A percentile compares a stretch with the other conserved stretches of the same genome.
Conservation (phyloP, 169 alveolate species). For the Eimeria maxima region DNA sequence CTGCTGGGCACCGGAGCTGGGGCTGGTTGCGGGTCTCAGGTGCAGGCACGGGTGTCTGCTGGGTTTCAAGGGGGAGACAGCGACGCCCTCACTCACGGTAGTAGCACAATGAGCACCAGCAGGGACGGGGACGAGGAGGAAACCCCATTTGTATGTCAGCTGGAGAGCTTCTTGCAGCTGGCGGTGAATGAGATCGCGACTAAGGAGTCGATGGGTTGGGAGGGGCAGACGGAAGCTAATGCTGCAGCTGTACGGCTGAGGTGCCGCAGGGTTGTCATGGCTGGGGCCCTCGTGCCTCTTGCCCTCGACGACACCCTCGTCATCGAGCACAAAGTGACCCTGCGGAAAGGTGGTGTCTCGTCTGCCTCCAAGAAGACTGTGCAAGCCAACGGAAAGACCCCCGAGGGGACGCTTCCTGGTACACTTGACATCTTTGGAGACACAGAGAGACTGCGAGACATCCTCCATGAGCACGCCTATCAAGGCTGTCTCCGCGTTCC, state of each 20-base stretch:
- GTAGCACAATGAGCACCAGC: slow-evolving; percentile 59
- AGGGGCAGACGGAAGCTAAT: background rate
- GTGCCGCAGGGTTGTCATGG: slow-evolving; percentile 50
- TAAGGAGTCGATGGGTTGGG: slow-evolving; percentile 32
- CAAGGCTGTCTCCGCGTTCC: slow-evolving; percentile 61
- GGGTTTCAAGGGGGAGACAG: slow-evolving; percentile 3
- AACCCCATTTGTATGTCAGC: slow-evolving; percentile 8
- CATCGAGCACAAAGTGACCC: slow-evolving; percentile 66
- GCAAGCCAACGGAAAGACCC: background rate
- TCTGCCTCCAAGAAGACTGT: background rate
- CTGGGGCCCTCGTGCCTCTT: slow-evolving; percentile 76
- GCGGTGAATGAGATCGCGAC: slow-evolving; percentile 17
- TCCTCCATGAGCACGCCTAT: slow-evolving; percentile 35
- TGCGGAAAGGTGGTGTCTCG: slow-evolving; percentile 13
- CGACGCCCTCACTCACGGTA: slow-evolving; percentile 21
- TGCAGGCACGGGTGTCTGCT: slow-evolving; percentile 1
- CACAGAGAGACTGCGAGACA: slow-evolving; percentile 47
- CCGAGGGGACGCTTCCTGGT: background rate
- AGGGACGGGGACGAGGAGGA: slow-evolving; percentile 59
- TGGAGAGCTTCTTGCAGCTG: slow-evolving; percentile 40
- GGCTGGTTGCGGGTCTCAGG: background rate
- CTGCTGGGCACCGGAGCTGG: background rate
- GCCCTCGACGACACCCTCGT: slow-evolving; percentile 78
- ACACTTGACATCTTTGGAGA: background rate
- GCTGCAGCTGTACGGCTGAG: slow-evolving; percentile 45